Percentiles rank a stretch among this genome's conserved stretches.
phyloP scores from a whole-genome alignment of 1,284 basidiomycete species.

The Rhodotorula sp. region DNA sequence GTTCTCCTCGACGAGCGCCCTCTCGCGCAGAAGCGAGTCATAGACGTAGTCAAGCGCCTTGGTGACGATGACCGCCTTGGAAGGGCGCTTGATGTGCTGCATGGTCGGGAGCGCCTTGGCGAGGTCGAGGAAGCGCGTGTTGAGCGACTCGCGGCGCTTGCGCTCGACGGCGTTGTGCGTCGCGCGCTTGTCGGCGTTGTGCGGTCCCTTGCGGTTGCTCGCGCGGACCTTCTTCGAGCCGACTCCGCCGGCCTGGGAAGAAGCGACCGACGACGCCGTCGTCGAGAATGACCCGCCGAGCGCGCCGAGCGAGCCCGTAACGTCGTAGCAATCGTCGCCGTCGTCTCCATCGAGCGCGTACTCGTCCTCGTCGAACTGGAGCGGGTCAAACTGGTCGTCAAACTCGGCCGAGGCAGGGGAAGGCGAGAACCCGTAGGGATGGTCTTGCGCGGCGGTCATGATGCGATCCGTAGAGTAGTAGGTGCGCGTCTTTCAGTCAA shows the following conservation, averaged over 20 bases:
- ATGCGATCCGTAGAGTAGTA: neutral
- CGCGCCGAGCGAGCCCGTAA: neutral
- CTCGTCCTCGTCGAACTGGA: constrained; percentile 27
- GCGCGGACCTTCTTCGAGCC: constrained; percentile 17
- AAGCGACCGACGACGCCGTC: neutral
- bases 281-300: neutral
- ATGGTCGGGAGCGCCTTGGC: constrained; percentile 85
- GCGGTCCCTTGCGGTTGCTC: constrained; percentile 36
- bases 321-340: neutral
- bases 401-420: constrained; percentile 25
- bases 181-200: constrained; percentile 78
- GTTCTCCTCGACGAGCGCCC: constrained; percentile 41
- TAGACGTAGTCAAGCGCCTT: constrained; percentile 53
- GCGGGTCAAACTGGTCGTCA: constrained; percentile 24
- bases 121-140: constrained; percentile 82
- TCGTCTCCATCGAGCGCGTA: constrained; percentile 14
- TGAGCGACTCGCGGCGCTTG: constrained; percentile 83
- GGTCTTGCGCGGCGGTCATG: constrained; percentile 30
- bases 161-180: constrained; percentile 94
- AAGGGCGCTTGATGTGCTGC: constrained; percentile 81
- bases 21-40: constrained; percentile 42
- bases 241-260: neutral
- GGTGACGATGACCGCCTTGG: constrained; percentile 92
- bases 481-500: too few species aligned
- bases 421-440: constrained; percentile 29